A percentile compares a stretch with the other conserved stretches of the same genome.
phyloP scores from a whole-genome alignment of 495 filamentous ascomycete species.

The Aspergillus cavernicola region DNA sequence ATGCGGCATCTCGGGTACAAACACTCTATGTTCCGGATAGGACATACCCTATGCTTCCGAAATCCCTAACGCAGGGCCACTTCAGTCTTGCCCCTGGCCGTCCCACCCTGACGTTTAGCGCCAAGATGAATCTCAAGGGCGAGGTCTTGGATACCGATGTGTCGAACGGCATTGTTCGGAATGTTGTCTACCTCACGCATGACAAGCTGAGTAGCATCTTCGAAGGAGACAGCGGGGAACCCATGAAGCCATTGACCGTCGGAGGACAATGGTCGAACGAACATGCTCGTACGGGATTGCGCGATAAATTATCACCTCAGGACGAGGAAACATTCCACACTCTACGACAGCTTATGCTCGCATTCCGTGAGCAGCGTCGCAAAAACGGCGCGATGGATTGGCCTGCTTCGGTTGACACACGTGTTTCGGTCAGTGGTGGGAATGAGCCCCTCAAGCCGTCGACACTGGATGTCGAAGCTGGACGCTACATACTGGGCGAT shows the following conservation, averaged over 20 bases:
- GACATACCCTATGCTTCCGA: slow-evolving; percentile 70
- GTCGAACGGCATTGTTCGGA: slow-evolving; percentile 61
- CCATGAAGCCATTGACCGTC: slow-evolving; percentile 26
- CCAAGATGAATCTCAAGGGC: slow-evolving; percentile 62
- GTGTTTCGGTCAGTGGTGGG: slow-evolving; percentile 33
- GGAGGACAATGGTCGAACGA: slow-evolving; percentile 32
- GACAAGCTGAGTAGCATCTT: slow-evolving; percentile 49
- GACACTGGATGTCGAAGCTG: slow-evolving; percentile 25
- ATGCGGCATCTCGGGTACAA: slow-evolving; percentile 59
- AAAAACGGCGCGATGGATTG: slow-evolving; percentile 42
- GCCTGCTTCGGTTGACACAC: slow-evolving; percentile 16
- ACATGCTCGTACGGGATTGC: slow-evolving; percentile 12
- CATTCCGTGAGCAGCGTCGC: slow-evolving; percentile 34
- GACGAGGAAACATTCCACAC: slow-evolving; percentile 40
- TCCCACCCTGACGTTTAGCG: slow-evolving; percentile 79
- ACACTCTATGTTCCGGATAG: slow-evolving; percentile 75
- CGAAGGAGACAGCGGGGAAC: slow-evolving; percentile 26
- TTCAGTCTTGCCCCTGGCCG: slow-evolving; percentile 68
- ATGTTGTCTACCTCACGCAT: slow-evolving; percentile 73
- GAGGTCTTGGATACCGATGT: slow-evolving; percentile 67
- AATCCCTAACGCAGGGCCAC: slow-evolving; percentile 47
- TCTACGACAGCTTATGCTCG: slow-evolving; percentile 39
- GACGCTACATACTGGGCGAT: slow-evolving; percentile 46
- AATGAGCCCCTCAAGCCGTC: slow-evolving; percentile 22
- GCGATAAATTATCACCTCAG: slow-evolving; percentile 25